phyloP scores from a whole-genome alignment of 306 rosid genomes.

The Lathyrus aphaca region DNA sequence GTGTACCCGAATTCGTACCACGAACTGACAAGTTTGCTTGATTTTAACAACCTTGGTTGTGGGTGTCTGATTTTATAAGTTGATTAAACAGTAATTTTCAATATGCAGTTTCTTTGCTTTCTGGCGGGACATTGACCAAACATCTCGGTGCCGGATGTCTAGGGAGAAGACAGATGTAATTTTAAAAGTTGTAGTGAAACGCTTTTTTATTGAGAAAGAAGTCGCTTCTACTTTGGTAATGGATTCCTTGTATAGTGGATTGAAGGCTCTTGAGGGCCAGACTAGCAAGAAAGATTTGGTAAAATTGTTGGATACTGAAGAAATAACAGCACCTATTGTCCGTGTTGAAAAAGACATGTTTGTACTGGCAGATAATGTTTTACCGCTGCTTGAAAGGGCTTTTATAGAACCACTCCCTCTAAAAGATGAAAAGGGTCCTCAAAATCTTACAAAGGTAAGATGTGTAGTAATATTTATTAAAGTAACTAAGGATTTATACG shows the following conservation, averaged over 20 bases:
- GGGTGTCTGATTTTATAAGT: constrained; percentile 28
- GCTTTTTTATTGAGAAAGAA: constrained; percentile 95
- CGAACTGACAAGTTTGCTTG: neutral
- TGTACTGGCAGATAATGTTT: constrained; percentile 89
- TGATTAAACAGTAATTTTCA: constrained; percentile 34
- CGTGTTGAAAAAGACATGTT: constrained; percentile 81
- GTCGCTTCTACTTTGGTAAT: constrained; percentile 95
- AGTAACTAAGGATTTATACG: constrained; percentile 28
- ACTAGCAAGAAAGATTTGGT: constrained; percentile 61
- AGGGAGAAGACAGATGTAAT: constrained; percentile 90
- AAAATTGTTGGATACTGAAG: constrained; percentile 75
- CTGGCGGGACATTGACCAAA: constrained; percentile 94
- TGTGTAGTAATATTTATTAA: constrained; percentile 1
- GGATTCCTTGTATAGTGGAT: constrained; percentile 97
- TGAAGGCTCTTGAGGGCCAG: constrained; percentile 97
- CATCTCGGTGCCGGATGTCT: constrained; percentile 81
- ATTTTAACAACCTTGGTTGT: neutral
- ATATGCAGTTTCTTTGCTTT: constrained; percentile 77
- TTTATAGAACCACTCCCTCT: constrained; percentile 95
- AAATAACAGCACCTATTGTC: constrained; percentile 91
- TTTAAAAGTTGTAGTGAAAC: constrained; percentile 86
- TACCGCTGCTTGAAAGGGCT: constrained; percentile 88
- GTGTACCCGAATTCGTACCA: no score
- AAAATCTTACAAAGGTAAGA: constrained; percentile 94
- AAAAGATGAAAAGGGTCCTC: constrained; percentile 99